A percentile compares a stretch with the other conserved stretches of the same genome.
Evolutionary conservation across 192 early-diverging fungal species (phyloP).

Genomic region (Rhizophagus clarus): DNA sequence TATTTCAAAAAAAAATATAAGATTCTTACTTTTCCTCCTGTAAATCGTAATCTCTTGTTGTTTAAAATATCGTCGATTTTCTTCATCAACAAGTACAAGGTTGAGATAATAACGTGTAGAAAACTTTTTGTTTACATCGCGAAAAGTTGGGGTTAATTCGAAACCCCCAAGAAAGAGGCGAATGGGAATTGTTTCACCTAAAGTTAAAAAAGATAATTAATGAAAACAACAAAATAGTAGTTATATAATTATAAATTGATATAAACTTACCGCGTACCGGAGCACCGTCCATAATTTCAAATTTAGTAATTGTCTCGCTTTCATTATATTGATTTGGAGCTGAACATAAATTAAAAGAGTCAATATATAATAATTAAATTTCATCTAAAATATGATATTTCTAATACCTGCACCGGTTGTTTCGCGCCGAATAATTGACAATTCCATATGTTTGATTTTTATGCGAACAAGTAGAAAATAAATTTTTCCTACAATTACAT

Average conservation of each 20-base stretch:
- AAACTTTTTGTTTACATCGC: constrained; percentile 99
- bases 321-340: constrained; percentile 99
- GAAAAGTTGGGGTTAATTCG: constrained; percentile 98
- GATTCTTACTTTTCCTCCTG: constrained; percentile 52
- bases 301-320: constrained; percentile 98
- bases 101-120: constrained; percentile 98
- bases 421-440: constrained; percentile 97
- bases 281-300: constrained; percentile 99
- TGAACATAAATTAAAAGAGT: constrained; percentile 4
- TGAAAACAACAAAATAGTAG: background rate
- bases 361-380: background rate
- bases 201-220: constrained; percentile 3
- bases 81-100: constrained; percentile 97
- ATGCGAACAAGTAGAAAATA: constrained; percentile 98
- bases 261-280: constrained; percentile 76
- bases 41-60: constrained; percentile 95
- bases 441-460: constrained; percentile 99
- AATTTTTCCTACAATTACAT: constrained; percentile 99
- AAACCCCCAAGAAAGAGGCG: constrained; percentile 96
- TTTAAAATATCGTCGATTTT: constrained; percentile 98
- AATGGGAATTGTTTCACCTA: constrained; percentile 96
- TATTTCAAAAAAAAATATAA: no score
- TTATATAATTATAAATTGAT: background rate
- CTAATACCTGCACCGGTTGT: constrained; percentile 81
- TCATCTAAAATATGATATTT: background rate